Conservation (phyloP, 2,329 filamentous ascomycete species). For the Colletotrichum lindemuthianum region DNA sequence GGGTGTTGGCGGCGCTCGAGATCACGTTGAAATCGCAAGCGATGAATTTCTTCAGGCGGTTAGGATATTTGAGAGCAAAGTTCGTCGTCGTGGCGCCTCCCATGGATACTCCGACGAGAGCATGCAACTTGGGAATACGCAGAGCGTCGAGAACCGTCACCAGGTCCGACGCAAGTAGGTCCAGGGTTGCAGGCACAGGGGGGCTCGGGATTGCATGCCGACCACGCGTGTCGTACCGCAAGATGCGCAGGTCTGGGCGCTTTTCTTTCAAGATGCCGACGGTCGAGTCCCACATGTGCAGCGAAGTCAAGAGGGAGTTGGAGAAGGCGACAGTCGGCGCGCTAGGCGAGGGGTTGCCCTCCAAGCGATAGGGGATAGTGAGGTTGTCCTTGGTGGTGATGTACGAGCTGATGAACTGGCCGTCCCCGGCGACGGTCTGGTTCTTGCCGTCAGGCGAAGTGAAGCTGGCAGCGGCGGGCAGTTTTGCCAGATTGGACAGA, state of each 20-base stretch:
- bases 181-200: slow-evolving; percentile 65
- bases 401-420: slow-evolving; percentile 72
- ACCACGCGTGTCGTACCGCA: slow-evolving; percentile 83
- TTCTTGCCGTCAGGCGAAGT: slow-evolving; percentile 65
- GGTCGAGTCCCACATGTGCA: slow-evolving; percentile 84
- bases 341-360: slow-evolving; percentile 72
- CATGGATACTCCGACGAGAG: slow-evolving; percentile 80
- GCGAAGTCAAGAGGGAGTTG: slow-evolving; percentile 83
- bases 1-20: slow-evolving; percentile 77
- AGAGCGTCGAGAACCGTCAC: slow-evolving; percentile 73
- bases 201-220: slow-evolving; percentile 62
- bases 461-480: slow-evolving; percentile 61
- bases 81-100: slow-evolving; percentile 83
- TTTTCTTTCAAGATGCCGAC: slow-evolving; percentile 68
- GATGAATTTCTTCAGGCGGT: slow-evolving; percentile 69
- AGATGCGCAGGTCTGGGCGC: slow-evolving; percentile 74
- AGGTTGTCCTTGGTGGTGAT: slow-evolving; percentile 76
- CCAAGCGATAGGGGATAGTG: slow-evolving; percentile 76
- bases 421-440: slow-evolving; percentile 58
- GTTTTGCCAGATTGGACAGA: slow-evolving; percentile 64
- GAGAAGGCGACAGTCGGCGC: slow-evolving; percentile 79
- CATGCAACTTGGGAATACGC: slow-evolving; percentile 72
- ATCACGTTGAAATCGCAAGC: slow-evolving; percentile 83
- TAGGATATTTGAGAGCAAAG: slow-evolving; percentile 73
- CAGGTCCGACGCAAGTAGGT: slow-evolving; percentile 75